Percentiles rank a stretch among this genome's conserved stretches.
These are phyloP conservation scores for Magnolia sinica DNA, from an alignment of 164 flowering plant genomes.

Conservation along the genomic window DNA sequence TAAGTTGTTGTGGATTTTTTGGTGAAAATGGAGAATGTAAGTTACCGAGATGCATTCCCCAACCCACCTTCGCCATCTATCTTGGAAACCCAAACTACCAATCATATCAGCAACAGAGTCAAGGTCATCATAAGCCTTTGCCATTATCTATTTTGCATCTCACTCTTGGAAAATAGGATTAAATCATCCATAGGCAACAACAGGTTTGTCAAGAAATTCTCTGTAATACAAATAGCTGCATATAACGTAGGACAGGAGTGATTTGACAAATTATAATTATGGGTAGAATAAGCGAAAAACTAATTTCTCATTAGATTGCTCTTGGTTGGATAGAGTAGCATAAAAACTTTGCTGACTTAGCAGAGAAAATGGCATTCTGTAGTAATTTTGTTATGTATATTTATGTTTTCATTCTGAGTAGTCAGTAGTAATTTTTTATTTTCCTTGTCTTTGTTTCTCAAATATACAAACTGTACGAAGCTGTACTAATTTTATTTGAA, in stretches of 20 bases:
- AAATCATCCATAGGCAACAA: no score
- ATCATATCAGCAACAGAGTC: neutral
- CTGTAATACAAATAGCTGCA: neutral
- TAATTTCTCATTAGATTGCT: no score
- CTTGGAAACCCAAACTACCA: no score
- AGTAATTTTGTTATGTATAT: neutral
- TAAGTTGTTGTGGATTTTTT: no score
- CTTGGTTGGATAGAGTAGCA: neutral
- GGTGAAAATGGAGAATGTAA: no score
- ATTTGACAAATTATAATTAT: no score
- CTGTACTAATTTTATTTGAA: neutral
- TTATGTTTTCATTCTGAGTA: neutral
- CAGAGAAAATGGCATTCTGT: neutral
- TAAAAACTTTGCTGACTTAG: neutral
- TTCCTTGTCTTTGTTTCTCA: neutral
- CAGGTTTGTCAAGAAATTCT: no score
- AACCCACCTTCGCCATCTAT: no score
- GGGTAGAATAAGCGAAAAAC: no score
- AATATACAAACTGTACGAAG: neutral
- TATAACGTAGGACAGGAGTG: neutral
- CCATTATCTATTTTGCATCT: neutral
- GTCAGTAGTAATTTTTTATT: neutral
- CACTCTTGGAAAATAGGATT: neutral
- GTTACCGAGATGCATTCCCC: no score
- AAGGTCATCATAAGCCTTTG: neutral